Evolutionary conservation across 345 rosid species (phyloP).

Genomic region (Durio zibethinus): DNA sequence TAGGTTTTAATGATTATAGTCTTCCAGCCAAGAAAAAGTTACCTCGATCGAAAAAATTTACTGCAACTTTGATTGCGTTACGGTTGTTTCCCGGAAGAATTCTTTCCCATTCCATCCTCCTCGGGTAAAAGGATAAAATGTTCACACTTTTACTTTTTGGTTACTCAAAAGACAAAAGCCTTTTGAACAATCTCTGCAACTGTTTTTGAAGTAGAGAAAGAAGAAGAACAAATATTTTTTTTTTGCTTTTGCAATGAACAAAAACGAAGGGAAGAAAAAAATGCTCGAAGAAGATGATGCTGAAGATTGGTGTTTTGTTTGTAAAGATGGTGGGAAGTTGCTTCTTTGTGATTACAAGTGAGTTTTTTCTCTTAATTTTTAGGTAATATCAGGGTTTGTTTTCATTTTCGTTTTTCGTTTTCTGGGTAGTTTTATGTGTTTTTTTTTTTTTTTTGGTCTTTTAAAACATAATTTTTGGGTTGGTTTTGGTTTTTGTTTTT

Average conservation of each 20-base stretch:
- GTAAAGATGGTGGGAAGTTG: slow-evolving; percentile 14
- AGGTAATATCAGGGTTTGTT: background rate
- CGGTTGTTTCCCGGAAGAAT: background rate
- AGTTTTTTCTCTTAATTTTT: background rate
- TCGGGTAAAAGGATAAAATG: no score
- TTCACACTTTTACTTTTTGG: no score
- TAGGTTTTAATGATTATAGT: no score
- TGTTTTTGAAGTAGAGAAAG: background rate
- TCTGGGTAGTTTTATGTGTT: background rate
- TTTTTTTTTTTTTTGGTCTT: background rate
- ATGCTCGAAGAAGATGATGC: background rate
- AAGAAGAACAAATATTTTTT: background rate
- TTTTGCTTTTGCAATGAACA: background rate
- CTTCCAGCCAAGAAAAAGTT: background rate
- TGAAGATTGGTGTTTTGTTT: slow-evolving; percentile 14
- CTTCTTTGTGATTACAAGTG: slow-evolving; percentile 12
- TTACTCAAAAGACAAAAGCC: no score
- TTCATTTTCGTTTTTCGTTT: background rate
- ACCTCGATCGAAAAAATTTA: background rate
- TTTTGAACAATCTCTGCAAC: background rate
- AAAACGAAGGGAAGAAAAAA: background rate
- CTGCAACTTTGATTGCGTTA: background rate
- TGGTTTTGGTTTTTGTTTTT: background rate
- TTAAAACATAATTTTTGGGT: background rate
- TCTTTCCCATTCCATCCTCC: no score